A percentile compares a stretch with the other conserved stretches of the same genome.
phyloP scores from a whole-genome alignment of 768 basidiomycete species.

The Phylloporus rhodoxanthus region DNA sequence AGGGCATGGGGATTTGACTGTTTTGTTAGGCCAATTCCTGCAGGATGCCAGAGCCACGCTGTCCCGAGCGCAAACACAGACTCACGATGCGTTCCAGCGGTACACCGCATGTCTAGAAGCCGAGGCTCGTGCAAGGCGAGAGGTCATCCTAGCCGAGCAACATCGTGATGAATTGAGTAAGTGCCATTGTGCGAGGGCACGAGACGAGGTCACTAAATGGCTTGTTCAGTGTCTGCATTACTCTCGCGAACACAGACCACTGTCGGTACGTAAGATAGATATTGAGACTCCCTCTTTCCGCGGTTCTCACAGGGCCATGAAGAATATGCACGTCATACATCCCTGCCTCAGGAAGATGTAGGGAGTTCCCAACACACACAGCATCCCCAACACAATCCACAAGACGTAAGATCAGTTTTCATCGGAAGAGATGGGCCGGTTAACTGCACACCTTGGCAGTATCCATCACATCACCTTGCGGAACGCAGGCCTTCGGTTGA shows the following conservation, averaged over 20 bases:
- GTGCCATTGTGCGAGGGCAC: slow-evolving; percentile 13
- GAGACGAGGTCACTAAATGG: slow-evolving; percentile 17
- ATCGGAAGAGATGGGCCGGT: slow-evolving; percentile 11
- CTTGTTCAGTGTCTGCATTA: slow-evolving; percentile 27
- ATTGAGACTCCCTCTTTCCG: slow-evolving; percentile 5
- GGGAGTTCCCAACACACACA: slow-evolving; percentile 28
- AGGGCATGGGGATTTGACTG: slow-evolving; percentile 6
- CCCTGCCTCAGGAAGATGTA: slow-evolving; percentile 28
- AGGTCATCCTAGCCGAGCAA: slow-evolving; percentile 59
- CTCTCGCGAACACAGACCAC: slow-evolving; percentile 33
- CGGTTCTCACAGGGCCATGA: slow-evolving; percentile 18
- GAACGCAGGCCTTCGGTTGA: slow-evolving; percentile 29
- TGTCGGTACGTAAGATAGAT: slow-evolving; percentile 26
- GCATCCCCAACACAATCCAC: slow-evolving; percentile 26
- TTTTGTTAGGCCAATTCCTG: slow-evolving; percentile 49
- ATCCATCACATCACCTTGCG: slow-evolving; percentile 30
- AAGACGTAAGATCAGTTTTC: slow-evolving; percentile 29
- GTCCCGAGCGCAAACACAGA: slow-evolving; percentile 62
- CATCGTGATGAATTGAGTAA: slow-evolving; percentile 57
- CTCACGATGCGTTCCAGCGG: slow-evolving; percentile 63
- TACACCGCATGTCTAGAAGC: slow-evolving; percentile 66
- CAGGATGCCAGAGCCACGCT: slow-evolving; percentile 56
- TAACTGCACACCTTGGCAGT: slow-evolving; percentile 23
- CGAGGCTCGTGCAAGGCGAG: slow-evolving; percentile 60
- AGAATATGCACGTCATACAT: slow-evolving; percentile 31